phyloP scores from a whole-genome alignment of 805 yeast genomes.

The Teunomyces panamensis region DNA sequence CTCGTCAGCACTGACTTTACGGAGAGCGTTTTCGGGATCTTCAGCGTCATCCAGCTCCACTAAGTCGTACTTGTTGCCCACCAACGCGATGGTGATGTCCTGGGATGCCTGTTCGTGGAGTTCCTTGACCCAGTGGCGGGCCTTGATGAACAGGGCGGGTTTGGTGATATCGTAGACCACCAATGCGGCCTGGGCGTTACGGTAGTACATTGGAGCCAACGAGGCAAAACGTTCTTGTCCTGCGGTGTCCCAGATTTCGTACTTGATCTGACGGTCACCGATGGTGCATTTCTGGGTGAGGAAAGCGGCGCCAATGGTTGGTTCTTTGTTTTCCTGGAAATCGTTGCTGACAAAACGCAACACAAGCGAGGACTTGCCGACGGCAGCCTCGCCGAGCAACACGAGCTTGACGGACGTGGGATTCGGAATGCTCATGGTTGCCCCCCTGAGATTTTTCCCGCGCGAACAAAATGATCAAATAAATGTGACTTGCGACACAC shows the following conservation, averaged over 20 bases:
- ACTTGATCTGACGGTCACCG: conserved; percentile 82
- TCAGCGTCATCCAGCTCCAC: conserved; percentile 50
- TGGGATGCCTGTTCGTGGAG: conserved; percentile 93
- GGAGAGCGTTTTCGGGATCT: conserved; percentile 47
- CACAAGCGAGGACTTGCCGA: conserved; percentile 91
- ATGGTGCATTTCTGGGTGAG: conserved; percentile 90
- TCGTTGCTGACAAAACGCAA: conserved; percentile 91
- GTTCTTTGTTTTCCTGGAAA: conserved; percentile 95
- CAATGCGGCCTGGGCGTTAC: conserved; percentile 95
- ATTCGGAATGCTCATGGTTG: conserved; percentile 22
- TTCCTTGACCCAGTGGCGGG: conserved; percentile 97
- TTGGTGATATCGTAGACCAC: conserved; percentile 95
- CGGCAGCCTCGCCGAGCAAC: conserved; percentile 95
- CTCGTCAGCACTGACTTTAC: conserved; percentile 83
- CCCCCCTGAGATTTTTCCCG: background rate
- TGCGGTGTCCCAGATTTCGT: conserved; percentile 96
- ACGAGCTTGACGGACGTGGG: conserved; percentile 83
- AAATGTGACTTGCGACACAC: too few species aligned
- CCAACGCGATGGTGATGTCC: conserved; percentile 87
- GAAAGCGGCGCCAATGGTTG: conserved; percentile 97
- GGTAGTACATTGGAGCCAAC: conserved; percentile 94
- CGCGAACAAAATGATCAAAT: too few species aligned
- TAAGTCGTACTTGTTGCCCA: conserved; percentile 88
- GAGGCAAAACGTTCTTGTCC: conserved; percentile 97
- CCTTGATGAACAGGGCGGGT: conserved; percentile 88